Evolutionary conservation across 1,284 basidiomycete species (phyloP).

Genomic region (Gomphus bonarii): DNA sequence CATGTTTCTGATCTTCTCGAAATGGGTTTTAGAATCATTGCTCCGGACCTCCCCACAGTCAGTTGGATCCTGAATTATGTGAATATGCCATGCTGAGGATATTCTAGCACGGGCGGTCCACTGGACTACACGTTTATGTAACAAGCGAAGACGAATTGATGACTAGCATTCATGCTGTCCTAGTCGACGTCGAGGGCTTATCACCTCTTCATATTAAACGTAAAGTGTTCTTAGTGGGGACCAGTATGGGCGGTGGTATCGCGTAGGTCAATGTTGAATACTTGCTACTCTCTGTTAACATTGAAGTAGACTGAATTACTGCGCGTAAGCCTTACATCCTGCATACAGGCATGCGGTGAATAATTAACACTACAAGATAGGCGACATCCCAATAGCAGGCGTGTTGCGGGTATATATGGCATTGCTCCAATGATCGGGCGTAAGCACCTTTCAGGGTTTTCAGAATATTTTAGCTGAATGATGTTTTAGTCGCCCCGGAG

Average conservation of each 20-base stretch:
- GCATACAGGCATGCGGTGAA: conserved; percentile 10
- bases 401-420: conserved; percentile 28
- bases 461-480: neutral
- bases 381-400: conserved; percentile 20
- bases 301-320: conserved; percentile 15
- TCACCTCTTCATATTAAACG: conserved; percentile 4
- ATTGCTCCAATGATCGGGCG: conserved; percentile 32
- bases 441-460: conserved; percentile 18
- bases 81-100: neutral
- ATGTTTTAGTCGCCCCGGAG: conserved; percentile 20
- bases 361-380: conserved; percentile 12
- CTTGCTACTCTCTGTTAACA: neutral
- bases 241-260: conserved; percentile 30
- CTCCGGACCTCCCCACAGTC: conserved; percentile 35
- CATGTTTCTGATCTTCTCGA: conserved; percentile 30
- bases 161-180: conserved; percentile 31
- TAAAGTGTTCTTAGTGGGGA: conserved; percentile 27
- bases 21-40: conserved; percentile 34
- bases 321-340: conserved; percentile 15
- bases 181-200: conserved; percentile 26
- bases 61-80: conserved; percentile 14
- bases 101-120: conserved; percentile 24
- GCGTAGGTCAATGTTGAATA: conserved; percentile 14
- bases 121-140: conserved; percentile 32
- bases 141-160: conserved; percentile 28